Percentiles rank a stretch among this genome's conserved stretches.
These are phyloP conservation scores for Trichoderma sp. DNA, from an alignment of 2,329 filamentous ascomycete genomes.

Conservation along the genomic window DNA sequence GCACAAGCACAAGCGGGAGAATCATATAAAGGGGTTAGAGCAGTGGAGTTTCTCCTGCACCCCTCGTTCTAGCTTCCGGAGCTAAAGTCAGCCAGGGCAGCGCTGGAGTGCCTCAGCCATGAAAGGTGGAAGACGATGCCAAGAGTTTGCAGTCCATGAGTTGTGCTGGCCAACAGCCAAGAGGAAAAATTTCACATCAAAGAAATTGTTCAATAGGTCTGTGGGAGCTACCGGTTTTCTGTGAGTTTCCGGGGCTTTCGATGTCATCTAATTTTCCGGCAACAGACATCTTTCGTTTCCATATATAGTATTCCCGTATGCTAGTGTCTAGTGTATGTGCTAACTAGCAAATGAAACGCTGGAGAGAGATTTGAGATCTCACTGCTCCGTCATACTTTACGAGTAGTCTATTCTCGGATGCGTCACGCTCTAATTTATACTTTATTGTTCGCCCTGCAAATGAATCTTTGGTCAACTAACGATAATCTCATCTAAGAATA, in stretches of 20 bases:
- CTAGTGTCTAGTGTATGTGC: background rate
- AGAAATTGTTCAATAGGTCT: background rate
- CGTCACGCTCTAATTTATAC: background rate
- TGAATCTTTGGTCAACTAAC: no score
- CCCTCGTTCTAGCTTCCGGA: conserved; percentile 1
- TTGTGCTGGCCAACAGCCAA: background rate
- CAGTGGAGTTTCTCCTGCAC: conserved; percentile 16
- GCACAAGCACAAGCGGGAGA: background rate
- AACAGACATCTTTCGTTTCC: background rate
- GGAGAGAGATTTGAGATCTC: background rate
- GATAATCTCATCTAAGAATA: background rate
- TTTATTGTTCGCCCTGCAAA: background rate
- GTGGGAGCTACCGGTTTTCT: background rate
- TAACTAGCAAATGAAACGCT: conserved; percentile 1
- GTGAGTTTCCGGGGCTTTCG: background rate
- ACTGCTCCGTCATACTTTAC: background rate
- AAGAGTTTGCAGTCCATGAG: background rate
- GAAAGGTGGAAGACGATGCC: background rate
- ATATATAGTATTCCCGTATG: background rate
- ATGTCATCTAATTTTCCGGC: background rate
- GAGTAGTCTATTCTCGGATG: background rate
- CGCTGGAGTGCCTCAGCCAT: background rate
- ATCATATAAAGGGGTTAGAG: conserved; percentile 11
- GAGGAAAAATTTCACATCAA: background rate
- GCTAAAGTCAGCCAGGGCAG: background rate